Evolutionary conservation across 495 filamentous ascomycete species (phyloP).

Genomic region (Aspergillus sclerotioniger): DNA sequence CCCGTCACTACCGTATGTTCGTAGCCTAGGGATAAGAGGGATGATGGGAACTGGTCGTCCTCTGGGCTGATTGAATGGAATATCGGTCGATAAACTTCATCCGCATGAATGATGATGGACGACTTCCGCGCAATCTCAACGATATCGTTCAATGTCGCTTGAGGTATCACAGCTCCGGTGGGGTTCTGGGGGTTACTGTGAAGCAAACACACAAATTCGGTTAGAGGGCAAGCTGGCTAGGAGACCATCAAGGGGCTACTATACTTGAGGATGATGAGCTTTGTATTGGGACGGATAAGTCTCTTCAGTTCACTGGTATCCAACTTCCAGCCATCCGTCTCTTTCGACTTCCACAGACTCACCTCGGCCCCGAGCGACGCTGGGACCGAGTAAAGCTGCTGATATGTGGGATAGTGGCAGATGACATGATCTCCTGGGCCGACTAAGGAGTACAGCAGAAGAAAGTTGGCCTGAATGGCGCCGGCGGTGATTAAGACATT

Average conservation of each 20-base stretch:
- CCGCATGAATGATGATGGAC: constrained; percentile 67
- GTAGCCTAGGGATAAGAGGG: constrained; percentile 70
- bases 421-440: constrained; percentile 84
- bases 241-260: background rate
- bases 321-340: constrained; percentile 63
- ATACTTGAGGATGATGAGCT: constrained; percentile 67
- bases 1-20: constrained; percentile 69
- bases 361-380: constrained; percentile 78
- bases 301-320: constrained; percentile 64
- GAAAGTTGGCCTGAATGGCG: constrained; percentile 81
- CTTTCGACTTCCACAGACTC: constrained; percentile 71
- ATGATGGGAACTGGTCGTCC: constrained; percentile 60
- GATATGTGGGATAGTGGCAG: constrained; percentile 87
- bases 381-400: constrained; percentile 80
- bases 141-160: constrained; percentile 56
- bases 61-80: constrained; percentile 70
- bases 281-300: constrained; percentile 73
- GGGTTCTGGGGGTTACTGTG: constrained; percentile 87
- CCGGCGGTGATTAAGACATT: constrained; percentile 77
- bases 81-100: constrained; percentile 88
- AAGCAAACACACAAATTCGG: constrained; percentile 42
- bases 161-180: constrained; percentile 70
- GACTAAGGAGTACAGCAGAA: constrained; percentile 71
- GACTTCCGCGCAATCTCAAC: constrained; percentile 61
- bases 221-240: background rate